phyloP scores from a whole-genome alignment of 2,329 filamentous ascomycete species.

The Ophioceras dolichostomum region DNA sequence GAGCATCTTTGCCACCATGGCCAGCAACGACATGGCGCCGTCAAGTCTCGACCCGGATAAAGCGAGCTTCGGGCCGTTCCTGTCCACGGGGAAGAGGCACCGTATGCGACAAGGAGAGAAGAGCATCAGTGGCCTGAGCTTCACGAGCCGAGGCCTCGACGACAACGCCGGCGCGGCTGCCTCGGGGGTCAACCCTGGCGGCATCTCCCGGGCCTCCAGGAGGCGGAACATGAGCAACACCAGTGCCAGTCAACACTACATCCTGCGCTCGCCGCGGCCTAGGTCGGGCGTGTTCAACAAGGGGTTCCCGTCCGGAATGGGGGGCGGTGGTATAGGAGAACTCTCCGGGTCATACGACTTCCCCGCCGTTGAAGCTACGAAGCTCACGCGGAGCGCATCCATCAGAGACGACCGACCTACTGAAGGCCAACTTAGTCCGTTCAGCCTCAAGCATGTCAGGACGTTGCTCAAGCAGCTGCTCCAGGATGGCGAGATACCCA shows the following conservation, averaged over 20 bases:
- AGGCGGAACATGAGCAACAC: constrained; percentile 76
- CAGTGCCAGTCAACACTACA: constrained; percentile 54
- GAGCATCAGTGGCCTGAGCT: constrained; percentile 58
- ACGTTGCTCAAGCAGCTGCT: constrained; percentile 76
- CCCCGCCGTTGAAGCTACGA: constrained; percentile 26
- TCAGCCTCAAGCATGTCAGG: constrained; percentile 79
- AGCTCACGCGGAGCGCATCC: constrained; percentile 66
- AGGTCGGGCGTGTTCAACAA: constrained; percentile 41
- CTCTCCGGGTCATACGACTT: constrained; percentile 35
- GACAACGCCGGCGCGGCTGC: constrained; percentile 26
- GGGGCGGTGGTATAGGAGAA: too few relatives aligned
- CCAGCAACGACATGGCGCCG: constrained; percentile 52
- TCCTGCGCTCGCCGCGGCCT: constrained; percentile 57
- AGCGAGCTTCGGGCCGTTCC: constrained; percentile 56
- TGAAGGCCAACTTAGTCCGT: constrained; percentile 73
- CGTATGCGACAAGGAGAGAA: constrained; percentile 64
- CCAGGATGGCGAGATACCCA: constrained; percentile 61
- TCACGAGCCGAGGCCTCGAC: constrained; percentile 57
- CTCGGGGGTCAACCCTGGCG: constrained; percentile 18
- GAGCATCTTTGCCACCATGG: constrained; percentile 66
- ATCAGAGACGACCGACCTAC: constrained; percentile 64
- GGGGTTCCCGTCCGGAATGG: constrained; percentile 35
- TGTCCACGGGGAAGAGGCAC: constrained; percentile 64
- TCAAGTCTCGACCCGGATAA: constrained; percentile 64
- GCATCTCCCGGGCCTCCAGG: constrained; percentile 49